Evolutionary conservation across 495 filamentous ascomycete genomes (phyloP).

Genomic region (Stereocaulon alpinum): DNA sequence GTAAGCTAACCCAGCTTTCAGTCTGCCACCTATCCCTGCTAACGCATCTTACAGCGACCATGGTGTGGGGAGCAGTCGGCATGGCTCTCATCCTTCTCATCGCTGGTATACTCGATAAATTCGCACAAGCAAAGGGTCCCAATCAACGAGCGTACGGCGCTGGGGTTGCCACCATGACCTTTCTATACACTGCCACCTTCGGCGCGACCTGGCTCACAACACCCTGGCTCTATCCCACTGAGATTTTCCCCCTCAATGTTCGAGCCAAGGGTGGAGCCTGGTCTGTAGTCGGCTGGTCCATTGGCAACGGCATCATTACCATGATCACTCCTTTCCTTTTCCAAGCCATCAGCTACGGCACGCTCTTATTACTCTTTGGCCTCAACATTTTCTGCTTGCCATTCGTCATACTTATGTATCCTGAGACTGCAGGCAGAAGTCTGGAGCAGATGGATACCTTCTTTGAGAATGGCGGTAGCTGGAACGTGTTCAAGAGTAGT

Average conservation of each 20-base stretch:
- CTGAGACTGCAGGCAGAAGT: conserved; percentile 47
- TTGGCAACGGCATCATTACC: conserved; percentile 46
- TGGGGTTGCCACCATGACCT: conserved; percentile 41
- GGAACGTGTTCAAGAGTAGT: conserved; percentile 25
- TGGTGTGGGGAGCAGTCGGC: conserved; percentile 37
- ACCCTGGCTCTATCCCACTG: conserved; percentile 43
- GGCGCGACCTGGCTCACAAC: conserved; percentile 47
- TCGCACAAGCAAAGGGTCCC: conserved; percentile 19
- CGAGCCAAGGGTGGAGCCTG: conserved; percentile 47
- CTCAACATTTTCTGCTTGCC: conserved; percentile 46
- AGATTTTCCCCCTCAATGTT: conserved; percentile 43
- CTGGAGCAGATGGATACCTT: conserved; percentile 50
- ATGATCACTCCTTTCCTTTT: conserved; percentile 45
- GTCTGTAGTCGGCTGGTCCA: conserved; percentile 47
- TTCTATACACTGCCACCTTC: conserved; percentile 44
- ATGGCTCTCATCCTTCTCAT: conserved; percentile 28
- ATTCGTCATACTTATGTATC: conserved; percentile 45
- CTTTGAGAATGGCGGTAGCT: conserved; percentile 30
- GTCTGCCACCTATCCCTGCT: not conserved
- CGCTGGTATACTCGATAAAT: conserved; percentile 24
- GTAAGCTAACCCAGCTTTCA: conserved; percentile 5
- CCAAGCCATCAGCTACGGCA: conserved; percentile 33
- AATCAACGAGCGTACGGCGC: conserved; percentile 25
- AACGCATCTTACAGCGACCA: conserved; percentile 25
- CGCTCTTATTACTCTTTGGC: conserved; percentile 43